These are phyloP conservation scores for Erucastrum elatum DNA, from an alignment of 345 rosid genomes.

Conservation along the genomic window DNA sequence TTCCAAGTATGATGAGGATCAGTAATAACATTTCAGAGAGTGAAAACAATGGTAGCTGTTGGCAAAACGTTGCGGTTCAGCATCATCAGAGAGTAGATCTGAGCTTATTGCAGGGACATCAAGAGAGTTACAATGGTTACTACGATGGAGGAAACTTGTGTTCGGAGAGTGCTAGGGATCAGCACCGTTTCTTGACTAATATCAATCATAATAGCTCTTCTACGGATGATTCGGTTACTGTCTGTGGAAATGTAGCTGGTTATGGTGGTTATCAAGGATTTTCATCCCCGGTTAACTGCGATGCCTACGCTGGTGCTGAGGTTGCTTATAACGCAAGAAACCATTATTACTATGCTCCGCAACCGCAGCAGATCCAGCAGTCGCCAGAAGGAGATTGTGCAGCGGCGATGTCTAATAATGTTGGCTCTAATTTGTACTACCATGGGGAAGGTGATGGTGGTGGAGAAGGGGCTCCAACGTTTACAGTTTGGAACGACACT, in stretches of 20 bases:
- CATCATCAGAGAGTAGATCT: conserved; percentile 40
- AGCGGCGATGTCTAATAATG: conserved; percentile 35
- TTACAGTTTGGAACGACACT: conserved; percentile 62
- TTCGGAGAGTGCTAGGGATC: conserved; percentile 38
- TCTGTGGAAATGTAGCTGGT: conserved; percentile 42
- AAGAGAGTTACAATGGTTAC: conserved; percentile 33
- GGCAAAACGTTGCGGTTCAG: conserved; percentile 55
- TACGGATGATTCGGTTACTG: conserved; percentile 47
- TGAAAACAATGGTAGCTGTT: conserved; percentile 14
- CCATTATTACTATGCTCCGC: conserved; percentile 48
- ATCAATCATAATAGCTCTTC: conserved; percentile 50
- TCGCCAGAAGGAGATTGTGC: conserved; percentile 20
- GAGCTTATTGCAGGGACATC: conserved; percentile 47
- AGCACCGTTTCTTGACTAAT: conserved; percentile 46
- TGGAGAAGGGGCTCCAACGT: conserved; percentile 52
- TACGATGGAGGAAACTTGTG: conserved; percentile 36
- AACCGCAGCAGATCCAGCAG: conserved; percentile 18
- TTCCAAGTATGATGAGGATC: conserved; percentile 22
- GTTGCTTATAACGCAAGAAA: conserved; percentile 49
- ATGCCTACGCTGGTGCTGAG: conserved; percentile 34
- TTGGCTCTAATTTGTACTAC: conserved; percentile 41
- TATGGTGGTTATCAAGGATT: conserved; percentile 46
- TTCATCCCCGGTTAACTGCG: conserved; percentile 41
- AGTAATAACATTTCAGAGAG: conserved; percentile 20
- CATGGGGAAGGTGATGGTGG: conserved; percentile 40